Percentiles rank a stretch among this genome's conserved stretches.
These are phyloP conservation scores for Alternaria ventricosa DNA, from an alignment of 2,329 filamentous ascomycete species.

Conservation along the genomic window DNA sequence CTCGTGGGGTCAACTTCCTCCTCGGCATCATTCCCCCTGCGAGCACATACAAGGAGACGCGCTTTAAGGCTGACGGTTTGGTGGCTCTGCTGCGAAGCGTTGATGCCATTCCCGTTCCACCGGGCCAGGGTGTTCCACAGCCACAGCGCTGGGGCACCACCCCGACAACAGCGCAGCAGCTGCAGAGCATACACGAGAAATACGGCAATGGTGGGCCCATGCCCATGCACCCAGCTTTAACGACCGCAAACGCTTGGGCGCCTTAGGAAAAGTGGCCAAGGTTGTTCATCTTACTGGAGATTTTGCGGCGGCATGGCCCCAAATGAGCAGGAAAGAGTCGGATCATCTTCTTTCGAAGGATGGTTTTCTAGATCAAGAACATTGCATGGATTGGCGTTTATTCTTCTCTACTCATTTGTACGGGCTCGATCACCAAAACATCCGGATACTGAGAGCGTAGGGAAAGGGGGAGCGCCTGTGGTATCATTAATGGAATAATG, in stretches of 20 bases:
- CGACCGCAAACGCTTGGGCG: conserved; percentile 12
- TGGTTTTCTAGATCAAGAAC: neutral
- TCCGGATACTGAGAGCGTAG: neutral
- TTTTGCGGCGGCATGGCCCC: neutral
- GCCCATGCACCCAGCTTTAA: conserved; percentile 5
- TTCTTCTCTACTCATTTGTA: neutral
- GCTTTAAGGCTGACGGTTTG: conserved; percentile 74
- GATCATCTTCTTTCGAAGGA: neutral
- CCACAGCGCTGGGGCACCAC: conserved; percentile 36
- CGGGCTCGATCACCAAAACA: neutral
- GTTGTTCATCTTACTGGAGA: neutral
- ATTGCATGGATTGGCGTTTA: conserved; percentile 7
- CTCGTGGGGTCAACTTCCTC: conserved; percentile 63
- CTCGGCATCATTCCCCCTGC: conserved; percentile 78
- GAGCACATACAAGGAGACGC: conserved; percentile 72
- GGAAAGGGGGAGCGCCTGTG: neutral
- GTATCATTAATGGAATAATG: neutral
- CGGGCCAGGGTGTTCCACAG: conserved; percentile 10
- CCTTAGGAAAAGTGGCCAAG: neutral
- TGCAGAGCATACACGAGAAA: conserved; percentile 41
- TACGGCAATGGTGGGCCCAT: conserved; percentile 29
- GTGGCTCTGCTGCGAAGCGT: conserved; percentile 72
- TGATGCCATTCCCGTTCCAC: conserved; percentile 24
- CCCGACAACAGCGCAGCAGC: conserved; percentile 34
- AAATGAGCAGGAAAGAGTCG: neutral